Evolutionary conservation across 2,329 filamentous ascomycete species (phyloP), one percentile per base, ranked within the genome.

Genomic region (Daldinia sp.): DNA sequence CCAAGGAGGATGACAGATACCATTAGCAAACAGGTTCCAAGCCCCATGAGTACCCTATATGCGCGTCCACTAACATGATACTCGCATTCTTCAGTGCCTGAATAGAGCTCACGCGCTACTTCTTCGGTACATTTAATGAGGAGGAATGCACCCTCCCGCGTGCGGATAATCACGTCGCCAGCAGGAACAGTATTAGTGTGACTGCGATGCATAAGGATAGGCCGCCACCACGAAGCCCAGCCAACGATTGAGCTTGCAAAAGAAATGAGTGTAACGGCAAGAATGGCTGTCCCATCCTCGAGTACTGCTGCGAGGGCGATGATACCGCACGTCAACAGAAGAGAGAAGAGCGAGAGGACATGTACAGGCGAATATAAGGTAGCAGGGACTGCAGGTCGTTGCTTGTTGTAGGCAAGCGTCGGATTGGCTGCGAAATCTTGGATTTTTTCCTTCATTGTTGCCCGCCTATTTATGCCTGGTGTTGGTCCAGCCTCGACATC

Each of bases 91-190:
- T 90, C 88, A 0, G 86, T 89, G 15, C 87, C 87, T 0, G 83
- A 84, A 77, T 90, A 90, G 0, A 90, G 81, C 74, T 90, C 88
- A n/a, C 88, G 82, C 1, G 87, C 86, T 1, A 90, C 85, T 35
- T 88, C 84, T 75, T 90, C 88, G 4, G 83, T 82, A 73, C 88
- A 89, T 51, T 81, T 80, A 15, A 90, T 79, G 6, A 89, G 79
- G 1, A 90, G 75, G 70, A 90, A 89, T 1, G 86, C 87, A 1
- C 88, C 88, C 71, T 87, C 85, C 5, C 87, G 84, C 0, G 88
- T 90, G 30, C 85, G 83, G 62, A 90, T 89, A 30, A 89, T 83
- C n/a, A 90, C 83, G 69, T 90, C 88, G 1, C 87, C 88, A 2
- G 71, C 72, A 1, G 87, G 88, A 0, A 88, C 84, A 20, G 81